Evolutionary conservation across 441 rosid species (phyloP).

Genomic region (Mallotus repandus): DNA sequence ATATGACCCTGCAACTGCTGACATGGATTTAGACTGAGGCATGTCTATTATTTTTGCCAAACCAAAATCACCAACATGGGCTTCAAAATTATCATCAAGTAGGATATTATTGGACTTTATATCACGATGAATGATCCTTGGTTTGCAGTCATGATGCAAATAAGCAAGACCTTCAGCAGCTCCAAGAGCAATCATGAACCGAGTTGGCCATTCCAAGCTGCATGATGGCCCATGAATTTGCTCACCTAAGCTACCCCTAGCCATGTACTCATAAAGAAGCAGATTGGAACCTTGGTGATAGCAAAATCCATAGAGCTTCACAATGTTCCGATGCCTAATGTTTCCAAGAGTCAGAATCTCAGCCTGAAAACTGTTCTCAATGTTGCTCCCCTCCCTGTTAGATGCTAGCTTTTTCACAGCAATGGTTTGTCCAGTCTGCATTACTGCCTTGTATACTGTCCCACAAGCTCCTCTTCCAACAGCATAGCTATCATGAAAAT

Average conservation of each 20-base stretch:
- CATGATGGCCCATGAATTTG: constrained; percentile 64
- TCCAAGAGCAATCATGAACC: constrained; percentile 84
- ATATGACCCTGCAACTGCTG: constrained; percentile 96
- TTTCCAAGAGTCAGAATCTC: constrained; percentile 92
- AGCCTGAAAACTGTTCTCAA: constrained; percentile 84
- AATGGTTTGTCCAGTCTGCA: constrained; percentile 68
- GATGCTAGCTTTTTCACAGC: constrained; percentile 89
- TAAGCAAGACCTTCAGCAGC: constrained; percentile 99
- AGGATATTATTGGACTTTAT: constrained; percentile 91
- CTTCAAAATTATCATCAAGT: constrained; percentile 81
- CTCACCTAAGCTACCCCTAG: constrained; percentile 85
- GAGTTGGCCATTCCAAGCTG: constrained; percentile 77
- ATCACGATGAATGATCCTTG: constrained; percentile 89
- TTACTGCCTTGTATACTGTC: constrained; percentile 81
- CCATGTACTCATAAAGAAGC: constrained; percentile 90
- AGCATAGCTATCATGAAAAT: constrained; percentile 73
- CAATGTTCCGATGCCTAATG: constrained; percentile 91
- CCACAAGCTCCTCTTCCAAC: constrained; percentile 94
- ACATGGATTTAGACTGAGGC: constrained; percentile 96
- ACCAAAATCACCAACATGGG: constrained; percentile 98
- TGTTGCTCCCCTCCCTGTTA: constrained; percentile 70
- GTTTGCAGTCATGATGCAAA: constrained; percentile 95
- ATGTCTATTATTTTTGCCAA: constrained; percentile 93
- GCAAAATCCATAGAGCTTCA: constrained; percentile 64
- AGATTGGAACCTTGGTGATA: constrained; percentile 79